Evolutionary conservation across 2,329 filamentous ascomycete species (phyloP).

Genomic region (Aurifilum marmelostoma): DNA sequence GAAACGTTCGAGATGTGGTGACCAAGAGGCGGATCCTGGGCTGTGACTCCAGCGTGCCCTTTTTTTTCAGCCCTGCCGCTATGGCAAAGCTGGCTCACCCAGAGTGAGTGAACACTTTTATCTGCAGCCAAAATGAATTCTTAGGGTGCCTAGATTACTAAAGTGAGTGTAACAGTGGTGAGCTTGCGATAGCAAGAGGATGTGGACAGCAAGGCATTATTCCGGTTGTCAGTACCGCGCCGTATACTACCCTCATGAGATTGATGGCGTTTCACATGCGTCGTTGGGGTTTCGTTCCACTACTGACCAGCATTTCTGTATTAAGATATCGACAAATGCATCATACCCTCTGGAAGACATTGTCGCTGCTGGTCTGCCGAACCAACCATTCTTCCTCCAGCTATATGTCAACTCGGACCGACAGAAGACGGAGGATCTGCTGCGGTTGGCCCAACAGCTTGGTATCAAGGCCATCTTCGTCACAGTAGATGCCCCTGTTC

Average conservation of each 20-base stretch:
- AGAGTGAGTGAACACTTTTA: constrained; percentile 35
- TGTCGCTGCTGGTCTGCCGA: constrained; percentile 39
- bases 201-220: constrained; percentile 52
- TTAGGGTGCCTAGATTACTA: neutral
- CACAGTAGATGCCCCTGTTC: constrained; percentile 59
- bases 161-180: constrained; percentile 40
- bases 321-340: constrained; percentile 53
- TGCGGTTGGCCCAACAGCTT: constrained; percentile 43
- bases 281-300: no score
- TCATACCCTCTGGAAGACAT: constrained; percentile 52
- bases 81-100: constrained; percentile 54
- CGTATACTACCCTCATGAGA: no score
- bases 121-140: neutral
- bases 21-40: constrained; percentile 48
- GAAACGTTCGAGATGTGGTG: constrained; percentile 48
- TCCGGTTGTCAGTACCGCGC: constrained; percentile 45
- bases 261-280: no score
- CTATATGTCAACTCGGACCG: constrained; percentile 58
- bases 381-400: constrained; percentile 55
- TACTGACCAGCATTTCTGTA: neutral
- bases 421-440: constrained; percentile 49
- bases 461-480: constrained; percentile 57
- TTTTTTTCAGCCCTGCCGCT: constrained; percentile 56
- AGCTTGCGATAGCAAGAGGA: constrained; percentile 53
- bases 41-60: constrained; percentile 44